Conservation (phyloP, 768 basidiomycete genomes). For the Kwoniella mangroviensis region DNA sequence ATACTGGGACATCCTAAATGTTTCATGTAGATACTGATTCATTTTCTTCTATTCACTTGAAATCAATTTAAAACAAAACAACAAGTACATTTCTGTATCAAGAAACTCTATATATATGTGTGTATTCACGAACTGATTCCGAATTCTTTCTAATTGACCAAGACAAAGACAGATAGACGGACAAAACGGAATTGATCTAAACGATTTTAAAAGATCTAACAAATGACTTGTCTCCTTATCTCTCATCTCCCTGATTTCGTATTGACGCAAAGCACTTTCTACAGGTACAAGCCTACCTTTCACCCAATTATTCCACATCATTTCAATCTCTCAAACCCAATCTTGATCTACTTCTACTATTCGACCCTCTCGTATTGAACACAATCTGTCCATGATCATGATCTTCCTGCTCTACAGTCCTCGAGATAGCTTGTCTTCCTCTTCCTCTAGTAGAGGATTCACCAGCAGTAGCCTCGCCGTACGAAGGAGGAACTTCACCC, state of each 20-base stretch:
- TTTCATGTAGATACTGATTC: no score
- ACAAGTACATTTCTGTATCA: no score
- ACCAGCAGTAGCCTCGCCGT: conserved; percentile 58
- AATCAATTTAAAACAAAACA: no score
- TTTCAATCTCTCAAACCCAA: conserved; percentile 4
- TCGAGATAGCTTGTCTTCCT: not conserved
- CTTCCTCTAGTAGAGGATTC: conserved; percentile 4
- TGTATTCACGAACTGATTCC: no score
- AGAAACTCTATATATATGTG: no score
- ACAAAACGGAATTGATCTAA: no score
- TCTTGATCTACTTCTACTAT: conserved; percentile 33
- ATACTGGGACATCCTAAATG: no score
- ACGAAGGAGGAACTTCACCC: conserved; percentile 86
- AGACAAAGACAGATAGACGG: no score
- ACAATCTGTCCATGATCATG: not conserved
- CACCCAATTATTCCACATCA: not conserved
- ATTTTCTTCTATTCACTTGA: no score
- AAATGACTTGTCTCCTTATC: not conserved
- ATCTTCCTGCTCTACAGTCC: not conserved
- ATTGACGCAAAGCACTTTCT: not conserved
- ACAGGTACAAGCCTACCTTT: not conserved
- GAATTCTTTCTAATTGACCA: no score
- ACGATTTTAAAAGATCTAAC: no score
- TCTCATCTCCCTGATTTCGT: not conserved
- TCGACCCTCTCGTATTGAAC: conserved; percentile 8